Percentiles rank a stretch among this genome's conserved stretches.
Evolutionary conservation across 306 rosid genomes (phyloP).

Genomic region (Pterocarpus macrocarpus): DNA sequence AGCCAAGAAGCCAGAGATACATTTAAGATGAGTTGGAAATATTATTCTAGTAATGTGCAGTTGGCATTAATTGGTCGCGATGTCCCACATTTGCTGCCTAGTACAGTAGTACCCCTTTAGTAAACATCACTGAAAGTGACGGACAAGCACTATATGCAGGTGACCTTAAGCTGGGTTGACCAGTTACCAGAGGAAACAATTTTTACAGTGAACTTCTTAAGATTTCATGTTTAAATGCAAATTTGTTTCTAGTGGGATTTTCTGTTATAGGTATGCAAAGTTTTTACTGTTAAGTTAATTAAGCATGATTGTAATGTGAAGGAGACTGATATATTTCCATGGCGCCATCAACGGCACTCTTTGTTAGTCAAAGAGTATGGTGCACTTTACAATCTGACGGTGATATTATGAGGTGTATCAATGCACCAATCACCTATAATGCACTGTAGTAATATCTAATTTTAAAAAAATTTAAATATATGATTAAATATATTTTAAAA

Average conservation of each 20-base stretch:
- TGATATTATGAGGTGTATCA: too few relatives aligned
- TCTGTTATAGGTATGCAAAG: too few relatives aligned
- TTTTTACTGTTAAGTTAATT: too few relatives aligned
- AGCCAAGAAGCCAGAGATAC: neutral
- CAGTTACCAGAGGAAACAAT: neutral
- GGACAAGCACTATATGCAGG: too few relatives aligned
- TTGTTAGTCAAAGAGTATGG: too few relatives aligned
- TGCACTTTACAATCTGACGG: too few relatives aligned
- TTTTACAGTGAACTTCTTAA: neutral
- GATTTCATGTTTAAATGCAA: neutral
- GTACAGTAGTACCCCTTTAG: neutral
- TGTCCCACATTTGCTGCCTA: neutral
- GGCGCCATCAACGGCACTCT: too few relatives aligned
- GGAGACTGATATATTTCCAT: neutral
- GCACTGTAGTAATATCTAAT: too few relatives aligned
- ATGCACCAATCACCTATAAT: too few relatives aligned
- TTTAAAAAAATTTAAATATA: too few relatives aligned
- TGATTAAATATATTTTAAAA: too few relatives aligned
- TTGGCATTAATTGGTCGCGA: neutral
- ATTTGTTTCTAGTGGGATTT: neutral
- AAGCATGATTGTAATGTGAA: neutral
- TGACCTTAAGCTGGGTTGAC: neutral
- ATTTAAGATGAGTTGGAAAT: too few relatives aligned
- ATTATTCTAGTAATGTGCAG: neutral
- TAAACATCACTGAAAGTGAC: constrained; percentile 5